These are phyloP conservation scores for Silene conica DNA, from an alignment of 148 eudicot species.

Conservation along the genomic window DNA sequence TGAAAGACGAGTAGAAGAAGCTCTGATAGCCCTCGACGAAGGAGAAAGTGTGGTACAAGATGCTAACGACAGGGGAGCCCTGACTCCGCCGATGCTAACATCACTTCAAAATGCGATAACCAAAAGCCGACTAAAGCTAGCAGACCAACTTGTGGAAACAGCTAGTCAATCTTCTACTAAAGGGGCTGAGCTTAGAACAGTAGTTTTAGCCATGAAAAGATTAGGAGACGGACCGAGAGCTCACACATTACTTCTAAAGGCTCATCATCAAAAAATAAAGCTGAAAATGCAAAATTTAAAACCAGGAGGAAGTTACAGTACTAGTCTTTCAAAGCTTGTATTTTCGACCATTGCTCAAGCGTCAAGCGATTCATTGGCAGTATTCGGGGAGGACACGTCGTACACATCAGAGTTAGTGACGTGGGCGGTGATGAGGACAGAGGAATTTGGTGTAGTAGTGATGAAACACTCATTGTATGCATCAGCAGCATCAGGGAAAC, in stretches of 20 bases:
- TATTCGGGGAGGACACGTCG: conserved; percentile 70
- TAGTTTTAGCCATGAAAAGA: conserved; percentile 56
- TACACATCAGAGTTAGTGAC: conserved; percentile 77
- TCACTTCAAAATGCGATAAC: conserved; percentile 52
- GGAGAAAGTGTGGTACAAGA: conserved; percentile 55
- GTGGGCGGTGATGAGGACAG: conserved; percentile 77
- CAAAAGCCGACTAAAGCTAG: conserved; percentile 56
- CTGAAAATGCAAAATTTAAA: conserved; percentile 36
- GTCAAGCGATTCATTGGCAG: conserved; percentile 61
- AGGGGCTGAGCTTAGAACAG: conserved; percentile 65
- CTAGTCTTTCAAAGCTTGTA: conserved; percentile 59
- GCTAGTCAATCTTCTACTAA: conserved; percentile 70
- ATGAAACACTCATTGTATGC: conserved; percentile 54
- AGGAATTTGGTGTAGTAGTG: conserved; percentile 44
- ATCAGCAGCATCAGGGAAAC: conserved; percentile 68
- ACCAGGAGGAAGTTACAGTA: conserved; percentile 43
- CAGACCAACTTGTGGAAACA: conserved; percentile 63
- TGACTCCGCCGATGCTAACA: conserved; percentile 35
- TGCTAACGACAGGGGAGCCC: conserved; percentile 27
- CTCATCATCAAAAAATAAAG: conserved; percentile 57
- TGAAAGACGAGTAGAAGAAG: conserved; percentile 73
- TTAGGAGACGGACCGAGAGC: conserved; percentile 92
- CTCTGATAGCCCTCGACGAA: conserved; percentile 54
- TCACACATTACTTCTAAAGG: conserved; percentile 58
- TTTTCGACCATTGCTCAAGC: conserved; percentile 90